Conservation (phyloP, 116 monocot genomes). For the Papilionanthe hybrid region DNA sequence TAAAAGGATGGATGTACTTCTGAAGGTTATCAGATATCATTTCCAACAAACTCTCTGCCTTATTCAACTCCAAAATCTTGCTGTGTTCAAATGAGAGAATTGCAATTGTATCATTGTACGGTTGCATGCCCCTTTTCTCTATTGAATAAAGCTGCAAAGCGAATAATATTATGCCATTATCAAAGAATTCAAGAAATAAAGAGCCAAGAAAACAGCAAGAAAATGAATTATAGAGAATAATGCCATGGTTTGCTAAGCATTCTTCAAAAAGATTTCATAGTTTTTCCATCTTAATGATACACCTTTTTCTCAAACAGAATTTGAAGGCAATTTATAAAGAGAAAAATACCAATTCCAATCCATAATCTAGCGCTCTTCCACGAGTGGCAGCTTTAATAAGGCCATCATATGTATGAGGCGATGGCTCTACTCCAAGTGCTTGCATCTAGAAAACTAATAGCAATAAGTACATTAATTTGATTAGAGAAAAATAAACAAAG, state of each 20-base stretch:
- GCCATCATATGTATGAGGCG: slow-evolving; percentile 68
- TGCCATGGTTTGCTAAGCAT: not conserved
- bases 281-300: not conserved
- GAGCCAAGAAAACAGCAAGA: too few relatives aligned
- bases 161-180: not conserved
- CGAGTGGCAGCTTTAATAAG: slow-evolving; percentile 58
- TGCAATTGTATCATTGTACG: slow-evolving; percentile 56
- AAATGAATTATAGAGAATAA: not conserved
- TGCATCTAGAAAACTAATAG: slow-evolving; percentile 51
- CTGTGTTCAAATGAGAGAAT: slow-evolving; percentile 53
- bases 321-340: not conserved
- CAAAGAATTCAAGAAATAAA: not conserved
- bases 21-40: slow-evolving; percentile 42
- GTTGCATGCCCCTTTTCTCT: slow-evolving; percentile 54
- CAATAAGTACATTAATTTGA: not conserved
- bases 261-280: not conserved
- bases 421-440: slow-evolving; percentile 55
- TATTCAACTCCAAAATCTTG: slow-evolving; percentile 57
- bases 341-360: slow-evolving; percentile 61
- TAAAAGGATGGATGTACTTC: slow-evolving; percentile 54
- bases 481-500: not conserved
- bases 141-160: slow-evolving; percentile 60
- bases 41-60: slow-evolving; percentile 61
- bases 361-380: slow-evolving; percentile 49
- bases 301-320: not conserved